Evolutionary conservation across 1,284 basidiomycete species (phyloP), one percentile per base, ranked within the genome.

Genomic region (Puccinia triticina): DNA sequence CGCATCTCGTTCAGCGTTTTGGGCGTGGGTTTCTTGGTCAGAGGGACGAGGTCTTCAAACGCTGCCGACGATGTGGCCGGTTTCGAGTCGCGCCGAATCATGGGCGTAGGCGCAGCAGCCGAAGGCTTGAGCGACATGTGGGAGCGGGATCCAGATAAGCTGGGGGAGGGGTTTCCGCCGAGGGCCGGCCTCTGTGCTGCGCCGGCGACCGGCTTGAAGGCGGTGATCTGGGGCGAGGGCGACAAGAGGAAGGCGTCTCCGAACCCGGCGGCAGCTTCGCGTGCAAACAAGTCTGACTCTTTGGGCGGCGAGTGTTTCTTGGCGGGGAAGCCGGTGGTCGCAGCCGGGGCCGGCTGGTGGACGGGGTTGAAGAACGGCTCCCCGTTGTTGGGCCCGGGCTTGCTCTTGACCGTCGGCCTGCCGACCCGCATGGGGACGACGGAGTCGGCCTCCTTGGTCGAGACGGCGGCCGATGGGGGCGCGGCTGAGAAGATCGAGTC

Each of bases 361-460:
- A 29, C 57, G 53, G 74, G 40, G 53, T 53, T 5, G 61, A 66
- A 16, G 12, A 40, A 29, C 34, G 34, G 3, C 2, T 66, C 34
- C 18, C 34, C 61, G 21, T 37, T 66, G 2, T 66, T 11, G 37
- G 55, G 12, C 34, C 40, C 37, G 18, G 55, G 48, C 57, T 73
- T 81, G 40, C 55, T 59, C 40, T 82, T 82, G 26, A 73, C 29
- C 23, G 74, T 79, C 16, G 88, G 88, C 29, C 88, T 84, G 0
- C 88, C 88, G 3, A 87, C 84, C 7, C 88, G 85, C 88, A 88
- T 88, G 3, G 87, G 87, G 0, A 86, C 86, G 82, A 88, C 86
- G 32, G 84, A 84, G 46, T 86, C 84, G 0, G 82, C 83, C 26
- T 66, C 83, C 26, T 66, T 48, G 67, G 64, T 16, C 26, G 82